These are phyloP conservation scores for Kurtzmaniella quercitrusa DNA, from an alignment of 1,139 yeast genomes.

Conservation along the genomic window DNA sequence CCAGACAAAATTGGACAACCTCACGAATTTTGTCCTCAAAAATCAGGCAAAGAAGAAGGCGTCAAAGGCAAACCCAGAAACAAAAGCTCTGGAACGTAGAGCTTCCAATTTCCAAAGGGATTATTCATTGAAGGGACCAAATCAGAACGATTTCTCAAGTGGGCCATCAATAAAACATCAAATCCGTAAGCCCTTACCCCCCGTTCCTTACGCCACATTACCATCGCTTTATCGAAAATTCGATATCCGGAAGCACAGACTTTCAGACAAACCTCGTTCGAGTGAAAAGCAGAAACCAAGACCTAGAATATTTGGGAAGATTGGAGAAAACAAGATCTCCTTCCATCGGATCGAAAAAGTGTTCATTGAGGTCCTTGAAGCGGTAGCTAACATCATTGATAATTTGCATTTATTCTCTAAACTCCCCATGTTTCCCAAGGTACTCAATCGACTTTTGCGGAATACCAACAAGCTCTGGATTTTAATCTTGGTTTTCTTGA, in stretches of 20 bases:
- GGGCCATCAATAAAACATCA: not conserved
- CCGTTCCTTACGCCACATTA: not conserved
- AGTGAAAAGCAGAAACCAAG: not conserved
- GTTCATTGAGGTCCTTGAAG: constrained; percentile 31
- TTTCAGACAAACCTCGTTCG: constrained; percentile 11
- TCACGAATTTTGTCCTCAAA: constrained; percentile 17
- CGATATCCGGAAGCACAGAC: constrained; percentile 16
- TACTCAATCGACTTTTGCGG: constrained; percentile 26
- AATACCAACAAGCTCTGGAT: constrained; percentile 47
- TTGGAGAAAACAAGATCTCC: constrained; percentile 12
- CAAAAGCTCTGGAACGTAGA: not conserved
- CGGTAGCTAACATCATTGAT: constrained; percentile 38
- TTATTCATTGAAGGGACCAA: not conserved
- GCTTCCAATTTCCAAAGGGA: not conserved
- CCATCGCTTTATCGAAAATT: not conserved
- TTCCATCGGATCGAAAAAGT: constrained; percentile 29
- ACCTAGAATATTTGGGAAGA: not conserved
- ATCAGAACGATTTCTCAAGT: no score
- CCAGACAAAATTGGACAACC: constrained; percentile 26
- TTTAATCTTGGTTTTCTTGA: constrained; percentile 37
- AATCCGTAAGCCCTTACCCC: not conserved
- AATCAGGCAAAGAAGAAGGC: not conserved
- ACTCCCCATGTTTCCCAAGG: constrained; percentile 41
- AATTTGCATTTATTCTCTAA: constrained; percentile 42
- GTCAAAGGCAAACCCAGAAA: not conserved